Conservation (phyloP, 2,329 filamentous ascomycete genomes). For the Alternaria arborescens region DNA sequence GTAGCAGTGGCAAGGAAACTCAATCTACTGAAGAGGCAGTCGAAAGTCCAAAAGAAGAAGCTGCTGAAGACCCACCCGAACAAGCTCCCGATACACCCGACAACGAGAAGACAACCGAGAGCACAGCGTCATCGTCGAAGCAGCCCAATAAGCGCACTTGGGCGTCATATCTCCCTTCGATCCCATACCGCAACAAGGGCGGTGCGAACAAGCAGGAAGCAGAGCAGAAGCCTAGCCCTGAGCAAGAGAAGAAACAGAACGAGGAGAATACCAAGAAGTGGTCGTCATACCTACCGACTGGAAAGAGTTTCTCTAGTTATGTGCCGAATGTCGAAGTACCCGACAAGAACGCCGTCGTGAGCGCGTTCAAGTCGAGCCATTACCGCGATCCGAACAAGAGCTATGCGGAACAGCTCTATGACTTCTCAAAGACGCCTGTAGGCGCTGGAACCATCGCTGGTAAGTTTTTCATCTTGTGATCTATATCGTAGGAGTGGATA, state of each 20-base stretch:
- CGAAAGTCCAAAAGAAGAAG: slow-evolving; percentile 25
- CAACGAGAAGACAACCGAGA: slow-evolving; percentile 21
- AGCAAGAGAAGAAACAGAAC: slow-evolving; percentile 45
- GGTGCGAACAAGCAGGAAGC: slow-evolving; percentile 24
- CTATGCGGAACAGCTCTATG: slow-evolving; percentile 59
- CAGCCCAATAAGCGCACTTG: slow-evolving; percentile 45
- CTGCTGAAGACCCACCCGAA: slow-evolving; percentile 39
- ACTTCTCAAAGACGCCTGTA: slow-evolving; percentile 61
- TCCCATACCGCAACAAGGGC: slow-evolving; percentile 47
- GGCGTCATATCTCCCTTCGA: slow-evolving; percentile 52
- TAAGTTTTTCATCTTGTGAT: slow-evolving; percentile 24
- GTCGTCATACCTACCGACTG: slow-evolving; percentile 58
- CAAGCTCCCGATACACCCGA: slow-evolving; percentile 39
- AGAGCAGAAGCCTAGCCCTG: slow-evolving; percentile 33
- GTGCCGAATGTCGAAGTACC: slow-evolving; percentile 52
- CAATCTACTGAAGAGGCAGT: slow-evolving; percentile 9
- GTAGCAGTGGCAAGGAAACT: slow-evolving; percentile 12
- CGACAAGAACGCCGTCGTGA: slow-evolving; percentile 53
- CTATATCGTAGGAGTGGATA: background rate
- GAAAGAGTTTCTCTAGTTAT: slow-evolving; percentile 59
- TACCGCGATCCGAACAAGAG: slow-evolving; percentile 58
- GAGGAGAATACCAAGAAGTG: slow-evolving; percentile 53
- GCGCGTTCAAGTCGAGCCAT: slow-evolving; percentile 56
- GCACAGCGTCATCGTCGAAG: slow-evolving; percentile 18
- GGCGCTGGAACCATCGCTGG: slow-evolving; percentile 57